These are phyloP conservation scores for Magnolia sinica DNA, from an alignment of 164 flowering plant genomes.

Conservation along the genomic window DNA sequence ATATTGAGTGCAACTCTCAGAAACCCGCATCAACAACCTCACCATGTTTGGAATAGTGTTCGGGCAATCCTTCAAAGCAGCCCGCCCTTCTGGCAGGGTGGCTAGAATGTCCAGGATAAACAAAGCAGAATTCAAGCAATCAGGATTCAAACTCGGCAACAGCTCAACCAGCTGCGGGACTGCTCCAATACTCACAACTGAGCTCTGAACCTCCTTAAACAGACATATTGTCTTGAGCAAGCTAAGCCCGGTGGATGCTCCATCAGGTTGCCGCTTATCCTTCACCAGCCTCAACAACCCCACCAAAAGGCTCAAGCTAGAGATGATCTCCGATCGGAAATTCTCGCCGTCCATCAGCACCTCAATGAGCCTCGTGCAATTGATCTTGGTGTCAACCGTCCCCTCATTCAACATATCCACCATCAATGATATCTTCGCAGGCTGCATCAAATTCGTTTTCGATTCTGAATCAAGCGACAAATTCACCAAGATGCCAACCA, in stretches of 20 bases:
- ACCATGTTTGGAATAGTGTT: conserved; percentile 65
- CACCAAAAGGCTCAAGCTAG: conserved; percentile 73
- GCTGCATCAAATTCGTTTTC: conserved; percentile 59
- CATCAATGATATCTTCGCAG: conserved; percentile 69
- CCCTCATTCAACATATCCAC: conserved; percentile 91
- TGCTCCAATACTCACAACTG: conserved; percentile 67
- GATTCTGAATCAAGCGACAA: conserved; percentile 64
- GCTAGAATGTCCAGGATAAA: conserved; percentile 52
- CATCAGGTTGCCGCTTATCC: conserved; percentile 60
- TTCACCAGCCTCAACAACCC: conserved; percentile 78
- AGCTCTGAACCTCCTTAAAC: conserved; percentile 43
- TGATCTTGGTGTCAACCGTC: conserved; percentile 72
- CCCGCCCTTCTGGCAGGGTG: conserved; percentile 49
- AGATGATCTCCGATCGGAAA: conserved; percentile 51
- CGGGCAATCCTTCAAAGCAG: conserved; percentile 61
- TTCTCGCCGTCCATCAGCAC: conserved; percentile 61
- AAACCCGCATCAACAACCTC: conserved; percentile 68
- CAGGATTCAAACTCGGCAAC: conserved; percentile 54
- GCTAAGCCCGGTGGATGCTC: conserved; percentile 55
- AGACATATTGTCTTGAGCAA: conserved; percentile 54
- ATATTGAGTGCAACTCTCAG: conserved; percentile 71
- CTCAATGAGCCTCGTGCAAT: conserved; percentile 60
- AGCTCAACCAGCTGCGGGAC: conserved; percentile 65
- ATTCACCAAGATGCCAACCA: conserved; percentile 64
- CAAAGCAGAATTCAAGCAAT: conserved; percentile 65